Percentiles rank a stretch among this genome's conserved stretches.
phyloP scores from a whole-genome alignment of 73 alveolate species.

The Paramecium caudatum region DNA sequence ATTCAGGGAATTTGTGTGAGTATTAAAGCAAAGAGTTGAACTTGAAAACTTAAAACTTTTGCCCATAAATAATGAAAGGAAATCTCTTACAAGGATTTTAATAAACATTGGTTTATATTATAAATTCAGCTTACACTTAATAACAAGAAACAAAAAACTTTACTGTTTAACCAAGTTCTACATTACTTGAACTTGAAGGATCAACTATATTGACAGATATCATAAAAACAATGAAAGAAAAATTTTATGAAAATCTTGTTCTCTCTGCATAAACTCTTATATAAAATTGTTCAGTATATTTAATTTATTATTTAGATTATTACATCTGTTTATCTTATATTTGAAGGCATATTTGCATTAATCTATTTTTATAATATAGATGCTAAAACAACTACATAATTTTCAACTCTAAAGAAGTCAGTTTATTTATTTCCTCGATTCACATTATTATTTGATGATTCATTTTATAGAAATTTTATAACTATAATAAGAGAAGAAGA shows the following conservation, averaged over 20 bases:
- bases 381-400: background rate
- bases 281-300: background rate
- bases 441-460: constrained; percentile 39
- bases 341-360: background rate
- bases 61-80: constrained; percentile 27
- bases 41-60: background rate
- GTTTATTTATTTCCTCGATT: constrained; percentile 52
- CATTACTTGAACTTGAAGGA: constrained; percentile 51
- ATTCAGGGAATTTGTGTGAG: constrained; percentile 31
- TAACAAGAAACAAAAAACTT: background rate
- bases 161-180: background rate
- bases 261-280: background rate
- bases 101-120: background rate
- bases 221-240: background rate
- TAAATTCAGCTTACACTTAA: background rate
- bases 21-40: background rate
- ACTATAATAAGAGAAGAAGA: constrained; percentile 2
- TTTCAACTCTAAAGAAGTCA: background rate
- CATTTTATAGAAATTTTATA: constrained; percentile 27
- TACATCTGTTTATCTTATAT: background rate
- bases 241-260: constrained; percentile 3
- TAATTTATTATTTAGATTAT: background rate
- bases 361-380: constrained; percentile 1
- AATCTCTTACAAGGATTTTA: background rate
- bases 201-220: constrained; percentile 18